These are phyloP conservation scores for Claviceps monticola DNA, from an alignment of 2,329 filamentous ascomycete species.

Conservation along the genomic window DNA sequence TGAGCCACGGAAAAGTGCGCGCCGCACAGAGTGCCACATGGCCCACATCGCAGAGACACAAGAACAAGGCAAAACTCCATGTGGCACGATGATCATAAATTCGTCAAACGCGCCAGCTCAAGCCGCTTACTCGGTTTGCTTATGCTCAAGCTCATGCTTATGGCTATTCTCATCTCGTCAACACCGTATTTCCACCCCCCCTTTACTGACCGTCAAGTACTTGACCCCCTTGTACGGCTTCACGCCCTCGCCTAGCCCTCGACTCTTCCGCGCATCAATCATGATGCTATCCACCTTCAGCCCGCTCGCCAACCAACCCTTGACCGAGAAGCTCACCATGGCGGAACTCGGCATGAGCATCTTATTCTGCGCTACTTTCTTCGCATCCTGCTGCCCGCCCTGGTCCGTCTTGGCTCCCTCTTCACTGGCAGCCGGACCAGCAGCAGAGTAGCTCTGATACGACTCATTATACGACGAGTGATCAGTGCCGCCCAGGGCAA, in stretches of 20 bases:
- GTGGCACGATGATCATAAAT: too few relatives aligned
- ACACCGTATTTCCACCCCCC: slow-evolving; percentile 50
- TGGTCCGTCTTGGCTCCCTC: slow-evolving; percentile 17
- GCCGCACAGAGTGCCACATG: background rate
- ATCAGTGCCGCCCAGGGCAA: slow-evolving; percentile 33
- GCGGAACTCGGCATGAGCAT: slow-evolving; percentile 70
- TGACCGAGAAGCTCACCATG: slow-evolving; percentile 56
- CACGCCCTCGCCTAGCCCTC: slow-evolving; percentile 72
- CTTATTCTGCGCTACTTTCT: slow-evolving; percentile 52
- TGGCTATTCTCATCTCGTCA: slow-evolving; percentile 13
- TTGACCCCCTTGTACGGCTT: slow-evolving; percentile 98
- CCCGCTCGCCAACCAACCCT: slow-evolving; percentile 55
- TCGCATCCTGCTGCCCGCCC: slow-evolving; percentile 35
- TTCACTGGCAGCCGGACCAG: slow-evolving; percentile 16
- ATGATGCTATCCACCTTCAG: slow-evolving; percentile 54
- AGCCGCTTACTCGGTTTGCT: too few relatives aligned
- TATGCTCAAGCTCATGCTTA: too few relatives aligned
- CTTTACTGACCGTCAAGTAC: slow-evolving; percentile 67
- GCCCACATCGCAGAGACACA: too few relatives aligned
- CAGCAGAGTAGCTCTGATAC: slow-evolving; percentile 31
- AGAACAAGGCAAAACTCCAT: too few relatives aligned
- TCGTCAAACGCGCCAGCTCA: too few relatives aligned
- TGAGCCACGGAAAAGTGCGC: background rate
- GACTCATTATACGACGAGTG: slow-evolving; percentile 38
- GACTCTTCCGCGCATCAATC: slow-evolving; percentile 64